Base-by-base conservation (phyloP, 495 filamentous ascomycete genomes). In the Hypoxylon perforatum region DNA sequence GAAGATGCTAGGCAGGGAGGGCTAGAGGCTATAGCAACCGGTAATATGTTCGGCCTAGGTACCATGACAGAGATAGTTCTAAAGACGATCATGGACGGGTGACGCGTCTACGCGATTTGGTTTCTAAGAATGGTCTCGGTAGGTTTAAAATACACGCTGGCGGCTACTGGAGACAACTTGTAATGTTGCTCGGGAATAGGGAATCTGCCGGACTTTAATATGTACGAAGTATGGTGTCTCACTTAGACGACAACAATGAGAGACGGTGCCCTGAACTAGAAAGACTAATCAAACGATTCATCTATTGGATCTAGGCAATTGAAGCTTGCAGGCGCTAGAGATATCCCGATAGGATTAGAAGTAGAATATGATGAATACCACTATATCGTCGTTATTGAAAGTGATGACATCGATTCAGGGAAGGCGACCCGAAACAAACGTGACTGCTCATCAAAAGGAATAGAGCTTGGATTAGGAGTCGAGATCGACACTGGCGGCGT, bases 401-500 rank as follows among this genome's bases (percentile, higher is more conserved):
- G 56, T 57, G 46, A 64, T 69, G 66, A 65, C 66, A 69, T 69
- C 56, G 61, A 61, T 64, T 64, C 55, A 5, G 48, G 57, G 66
- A 65, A 61, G 48, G 66, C 61, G 61, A 65, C 50, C 66, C 61
- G 56, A 64, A 59, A 69, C 30, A 69, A 64, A 64, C 61, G 61
- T 65, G 45, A 65, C 61, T 64, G 39, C 35, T 65, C 50, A 61
- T 61, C 36, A 64, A 69, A 69, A 69, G 30, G 11, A 28, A 28
- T 9, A 33, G 30, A 61, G 51, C 41, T 65, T 61, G 66, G 61
- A 69, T 65, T 65, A 69, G 57, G 63, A 59, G 71, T 61, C 58
- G 60, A 47, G 68, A 74, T 72, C 69, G 50, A 72, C 64, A 64
- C 56, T 61, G 69, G 62, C 69, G 54, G 65, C 65, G 65, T 58